phyloP scores from a whole-genome alignment of 768 basidiomycete species.

The Udeniomyces megalosporus region DNA sequence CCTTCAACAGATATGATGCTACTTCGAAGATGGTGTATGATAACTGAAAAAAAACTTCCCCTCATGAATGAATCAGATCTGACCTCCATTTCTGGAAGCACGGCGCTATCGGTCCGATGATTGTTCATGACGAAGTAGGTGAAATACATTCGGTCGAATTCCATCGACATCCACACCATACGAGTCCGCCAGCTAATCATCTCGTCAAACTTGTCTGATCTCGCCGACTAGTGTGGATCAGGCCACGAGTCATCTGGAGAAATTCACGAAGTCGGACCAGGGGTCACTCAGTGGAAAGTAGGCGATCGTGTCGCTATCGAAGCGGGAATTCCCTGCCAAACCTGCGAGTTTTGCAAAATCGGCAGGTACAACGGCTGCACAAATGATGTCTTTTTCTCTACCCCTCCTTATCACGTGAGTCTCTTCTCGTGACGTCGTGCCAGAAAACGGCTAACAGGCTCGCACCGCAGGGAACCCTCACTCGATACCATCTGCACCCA shows the following conservation, averaged over 20 bases:
- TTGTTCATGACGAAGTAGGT: slow-evolving; percentile 6
- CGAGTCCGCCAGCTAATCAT: not conserved
- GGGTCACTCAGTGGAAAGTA: not conserved
- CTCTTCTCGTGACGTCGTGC: no score
- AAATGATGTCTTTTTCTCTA: slow-evolving; percentile 32
- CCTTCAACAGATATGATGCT: no score
- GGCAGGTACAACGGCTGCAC: slow-evolving; percentile 34
- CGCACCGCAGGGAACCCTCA: slow-evolving; percentile 31
- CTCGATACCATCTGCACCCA: slow-evolving; percentile 28
- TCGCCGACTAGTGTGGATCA: not conserved
- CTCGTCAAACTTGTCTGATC: not conserved
- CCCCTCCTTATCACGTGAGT: slow-evolving; percentile 24
- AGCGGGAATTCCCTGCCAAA: slow-evolving; percentile 26
- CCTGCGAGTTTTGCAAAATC: slow-evolving; percentile 26
- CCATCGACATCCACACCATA: not conserved
- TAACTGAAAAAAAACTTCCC: no score
- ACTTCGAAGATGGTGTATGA: no score
- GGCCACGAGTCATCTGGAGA: slow-evolving; percentile 1
- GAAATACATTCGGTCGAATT: not conserved
- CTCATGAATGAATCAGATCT: no score
- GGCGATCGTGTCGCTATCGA: slow-evolving; percentile 21
- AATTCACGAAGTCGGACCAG: not conserved
- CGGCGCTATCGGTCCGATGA: slow-evolving; percentile 1
- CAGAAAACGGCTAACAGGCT: no score
- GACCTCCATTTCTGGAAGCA: slow-evolving; percentile 15